phyloP scores from a whole-genome alignment of 371 early-diverging fungal species.

The Mortierella sp. region DNA sequence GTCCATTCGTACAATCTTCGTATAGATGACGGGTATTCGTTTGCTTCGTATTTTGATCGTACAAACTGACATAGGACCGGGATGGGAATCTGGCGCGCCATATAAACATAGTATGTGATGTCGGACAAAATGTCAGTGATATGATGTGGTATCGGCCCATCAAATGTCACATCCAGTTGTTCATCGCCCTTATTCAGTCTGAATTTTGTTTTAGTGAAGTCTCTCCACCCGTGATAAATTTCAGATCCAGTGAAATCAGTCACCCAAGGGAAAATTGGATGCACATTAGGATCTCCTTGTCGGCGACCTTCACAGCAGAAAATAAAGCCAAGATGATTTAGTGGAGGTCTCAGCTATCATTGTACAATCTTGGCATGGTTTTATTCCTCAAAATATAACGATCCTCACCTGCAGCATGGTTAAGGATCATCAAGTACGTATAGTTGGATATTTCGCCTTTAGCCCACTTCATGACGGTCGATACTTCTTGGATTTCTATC shows the following conservation, averaged over 20 bases:
- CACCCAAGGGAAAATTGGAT: constrained; percentile 82
- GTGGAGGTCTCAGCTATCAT: not conserved
- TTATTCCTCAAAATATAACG: not conserved
- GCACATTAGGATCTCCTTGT: constrained; percentile 76
- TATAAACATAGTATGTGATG: constrained; percentile 78
- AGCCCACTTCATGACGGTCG: constrained; percentile 77
- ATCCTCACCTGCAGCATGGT: constrained; percentile 77
- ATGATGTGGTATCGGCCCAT: constrained; percentile 78
- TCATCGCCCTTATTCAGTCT: constrained; percentile 82
- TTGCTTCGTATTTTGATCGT: constrained; percentile 77
- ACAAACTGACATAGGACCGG: constrained; percentile 80
- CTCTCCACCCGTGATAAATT: constrained; percentile 71
- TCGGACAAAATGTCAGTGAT: constrained; percentile 79
- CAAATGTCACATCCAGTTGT: constrained; percentile 77
- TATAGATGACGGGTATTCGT: constrained; percentile 77
- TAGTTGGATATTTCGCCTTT: constrained; percentile 84
- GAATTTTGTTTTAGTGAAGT: constrained; percentile 76
- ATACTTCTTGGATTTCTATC: constrained; percentile 66
- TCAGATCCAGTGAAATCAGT: constrained; percentile 73
- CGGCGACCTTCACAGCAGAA: constrained; percentile 62
- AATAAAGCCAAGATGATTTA: not conserved
- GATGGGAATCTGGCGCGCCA: constrained; percentile 74
- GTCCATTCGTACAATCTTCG: constrained; percentile 77
- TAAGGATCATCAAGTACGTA: constrained; percentile 86
- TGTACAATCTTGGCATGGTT: not conserved